Base-by-base conservation (phyloP, 1,284 basidiomycete species). In the Rugosomyces carneus region DNA sequence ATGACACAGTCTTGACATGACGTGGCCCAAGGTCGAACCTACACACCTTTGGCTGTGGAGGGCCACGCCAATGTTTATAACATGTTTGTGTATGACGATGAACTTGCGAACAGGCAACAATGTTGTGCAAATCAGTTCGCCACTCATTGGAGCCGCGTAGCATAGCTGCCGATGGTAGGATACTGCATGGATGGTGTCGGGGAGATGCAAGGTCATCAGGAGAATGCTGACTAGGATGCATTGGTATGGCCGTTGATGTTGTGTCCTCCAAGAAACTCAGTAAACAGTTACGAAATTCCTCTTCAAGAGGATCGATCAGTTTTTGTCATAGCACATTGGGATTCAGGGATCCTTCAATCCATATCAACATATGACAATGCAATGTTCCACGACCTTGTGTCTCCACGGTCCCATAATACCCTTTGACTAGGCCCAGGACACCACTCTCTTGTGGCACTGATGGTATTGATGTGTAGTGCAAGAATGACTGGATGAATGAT, bases 91-190 rank as follows among this genome's bases (percentile, higher is more conserved):
- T 51, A 49, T 70, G 38, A 16, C 64, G 56, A 0, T 62, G 45
- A 44, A 72, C 73, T 0, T 66, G 66, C 5, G 72, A 71, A 42
- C 72, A 72, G 42, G 72, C 62, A 0, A 70, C 72, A 5, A 72
- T 67, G 39, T 72, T 72, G 37, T 68, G 66, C 4, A 69, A 34
- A 0, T 70, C 54, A 39, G 8, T 23, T 5, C 2, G 7, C 20
- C 3, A 3, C 5, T 35, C 32, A n/a, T n/a, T n/a, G n/a, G n/a
- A n/a, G n/a, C n/a, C n/a, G n/a, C n/a, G n/a, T n/a, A n/a, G n/a
- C n/a, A n/a, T n/a, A n/a, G n/a, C n/a, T n/a, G n/a, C n/a, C n/a
- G n/a, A n/a, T n/a, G n/a, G n/a, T n/a, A n/a, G 21, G 4, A 23
- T 7, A 7, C 21, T 23, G 21, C 21, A 4, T 23, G 21, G 21